Conservation (phyloP, 2,329 filamentous ascomycete genomes). For the Colletotrichum tanaceti region DNA sequence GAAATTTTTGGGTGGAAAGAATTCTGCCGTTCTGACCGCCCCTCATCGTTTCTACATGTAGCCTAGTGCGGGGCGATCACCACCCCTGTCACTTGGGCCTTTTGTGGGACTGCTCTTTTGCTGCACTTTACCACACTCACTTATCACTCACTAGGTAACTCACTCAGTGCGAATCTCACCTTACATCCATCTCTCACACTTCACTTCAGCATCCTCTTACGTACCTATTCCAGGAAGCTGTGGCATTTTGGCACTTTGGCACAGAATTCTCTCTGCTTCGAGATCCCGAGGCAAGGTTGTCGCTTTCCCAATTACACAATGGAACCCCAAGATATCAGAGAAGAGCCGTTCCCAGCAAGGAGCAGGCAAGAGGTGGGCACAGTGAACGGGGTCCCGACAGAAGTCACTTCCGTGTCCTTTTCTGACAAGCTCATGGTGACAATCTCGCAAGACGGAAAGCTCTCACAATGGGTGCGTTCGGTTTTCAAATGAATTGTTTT, state of each 20-base stretch:
- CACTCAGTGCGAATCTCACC: background rate
- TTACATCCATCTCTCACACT: background rate
- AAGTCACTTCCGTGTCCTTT: constrained; percentile 79
- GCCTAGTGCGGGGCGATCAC: constrained; percentile 52
- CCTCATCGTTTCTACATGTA: constrained; percentile 45
- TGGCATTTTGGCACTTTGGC: too few species aligned
- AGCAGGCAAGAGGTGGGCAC: constrained; percentile 69
- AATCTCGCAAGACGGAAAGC: constrained; percentile 83
- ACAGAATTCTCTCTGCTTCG: too few species aligned
- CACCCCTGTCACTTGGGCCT: constrained; percentile 16
- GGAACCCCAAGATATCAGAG: constrained; percentile 55
- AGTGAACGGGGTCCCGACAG: constrained; percentile 77
- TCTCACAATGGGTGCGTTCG: constrained; percentile 87
- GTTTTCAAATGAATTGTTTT: constrained; percentile 44
- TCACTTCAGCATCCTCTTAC: background rate
- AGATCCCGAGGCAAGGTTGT: background rate
- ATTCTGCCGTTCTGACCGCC: constrained; percentile 54
- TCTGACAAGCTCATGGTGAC: constrained; percentile 92
- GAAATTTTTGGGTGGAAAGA: constrained; percentile 51
- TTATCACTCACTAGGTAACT: too few species aligned
- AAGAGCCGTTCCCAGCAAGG: constrained; percentile 75
- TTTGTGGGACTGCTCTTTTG: constrained; percentile 12
- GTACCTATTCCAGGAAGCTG: background rate
- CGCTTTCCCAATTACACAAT: constrained; percentile 45
- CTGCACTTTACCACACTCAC: constrained; percentile 6